phyloP scores from a whole-genome alignment of 768 basidiomycete genomes.

The Russula brevipes region DNA sequence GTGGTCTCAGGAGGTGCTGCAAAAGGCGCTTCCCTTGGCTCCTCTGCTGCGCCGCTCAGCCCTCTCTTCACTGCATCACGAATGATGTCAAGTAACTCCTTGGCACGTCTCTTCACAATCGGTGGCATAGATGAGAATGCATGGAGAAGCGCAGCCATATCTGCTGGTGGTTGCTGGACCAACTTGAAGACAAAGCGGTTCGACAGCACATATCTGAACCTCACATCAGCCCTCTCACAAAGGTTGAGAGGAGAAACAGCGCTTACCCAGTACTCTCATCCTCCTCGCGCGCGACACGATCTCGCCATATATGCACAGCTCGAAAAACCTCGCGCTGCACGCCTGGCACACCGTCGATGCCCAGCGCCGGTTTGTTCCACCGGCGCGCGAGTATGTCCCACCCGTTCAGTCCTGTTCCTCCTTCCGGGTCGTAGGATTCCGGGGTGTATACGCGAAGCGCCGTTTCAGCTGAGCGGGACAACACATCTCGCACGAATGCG shows the following conservation, averaged over 20 bases:
- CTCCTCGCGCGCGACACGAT: slow-evolving; percentile 67
- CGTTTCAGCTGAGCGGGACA: slow-evolving; percentile 72
- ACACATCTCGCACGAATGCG: slow-evolving; percentile 52
- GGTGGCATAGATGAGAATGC: slow-evolving; percentile 56
- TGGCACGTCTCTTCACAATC: slow-evolving; percentile 55
- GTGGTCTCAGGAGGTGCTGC: not conserved
- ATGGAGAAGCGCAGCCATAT: slow-evolving; percentile 57
- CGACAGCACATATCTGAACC: slow-evolving; percentile 60
- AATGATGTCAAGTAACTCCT: slow-evolving; percentile 63
- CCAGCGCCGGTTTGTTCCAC: slow-evolving; percentile 67
- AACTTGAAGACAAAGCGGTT: slow-evolving; percentile 71
- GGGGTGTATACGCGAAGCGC: slow-evolving; percentile 64
- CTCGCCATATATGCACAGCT: slow-evolving; percentile 78
- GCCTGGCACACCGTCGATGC: slow-evolving; percentile 35
- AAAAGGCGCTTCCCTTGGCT: not conserved
- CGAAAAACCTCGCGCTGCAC: slow-evolving; percentile 62
- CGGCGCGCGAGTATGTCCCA: slow-evolving; percentile 76
- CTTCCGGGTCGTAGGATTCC: slow-evolving; percentile 62
- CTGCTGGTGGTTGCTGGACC: slow-evolving; percentile 64
- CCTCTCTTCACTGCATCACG: slow-evolving; percentile 40
- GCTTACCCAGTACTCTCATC: slow-evolving; percentile 80
- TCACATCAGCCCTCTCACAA: slow-evolving; percentile 4
- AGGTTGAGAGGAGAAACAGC: not conserved
- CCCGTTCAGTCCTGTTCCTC: slow-evolving; percentile 61
- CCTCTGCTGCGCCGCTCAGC: slow-evolving; percentile 8